phyloP scores from a whole-genome alignment of 345 rosid species.

The Citrus glauca region DNA sequence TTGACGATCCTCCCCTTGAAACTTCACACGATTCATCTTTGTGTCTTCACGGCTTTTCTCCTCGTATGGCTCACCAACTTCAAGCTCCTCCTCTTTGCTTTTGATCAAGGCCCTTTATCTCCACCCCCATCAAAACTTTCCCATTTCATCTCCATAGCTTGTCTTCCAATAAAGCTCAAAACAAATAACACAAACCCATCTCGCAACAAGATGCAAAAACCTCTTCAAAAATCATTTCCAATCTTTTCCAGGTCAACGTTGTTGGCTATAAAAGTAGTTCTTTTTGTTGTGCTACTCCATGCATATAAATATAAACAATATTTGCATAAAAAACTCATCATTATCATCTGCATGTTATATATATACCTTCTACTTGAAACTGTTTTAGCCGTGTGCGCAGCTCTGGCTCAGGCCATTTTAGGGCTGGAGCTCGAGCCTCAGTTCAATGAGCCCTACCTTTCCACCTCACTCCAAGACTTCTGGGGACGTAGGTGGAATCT shows the following conservation, averaged over 20 bases:
- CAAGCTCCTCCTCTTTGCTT: conserved; percentile 69
- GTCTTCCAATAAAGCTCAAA: conserved; percentile 39
- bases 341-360: conserved; percentile 33
- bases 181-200: too few species aligned
- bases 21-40: conserved; percentile 32
- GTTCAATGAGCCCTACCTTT: conserved; percentile 55
- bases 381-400: conserved; percentile 22
- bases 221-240: too few species aligned
- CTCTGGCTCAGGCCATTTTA: conserved; percentile 32
- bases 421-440: conserved; percentile 61
- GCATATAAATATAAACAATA: conserved; percentile 28
- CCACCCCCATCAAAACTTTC: conserved; percentile 34
- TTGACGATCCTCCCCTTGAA: conserved; percentile 51
- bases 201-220: too few species aligned
- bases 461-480: conserved; percentile 77
- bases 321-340: conserved; percentile 27
- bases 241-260: background rate
- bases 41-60: conserved; percentile 37
- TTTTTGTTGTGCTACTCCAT: conserved; percentile 27
- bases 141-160: conserved; percentile 57
- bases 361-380: conserved; percentile 43
- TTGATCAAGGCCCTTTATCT: conserved; percentile 55
- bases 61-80: conserved; percentile 63
- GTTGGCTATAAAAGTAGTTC: conserved; percentile 29
- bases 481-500: conserved; percentile 84